These are phyloP conservation scores for Yarrowia sp. DNA, from an alignment of 805 yeast genomes.

Conservation along the genomic window DNA sequence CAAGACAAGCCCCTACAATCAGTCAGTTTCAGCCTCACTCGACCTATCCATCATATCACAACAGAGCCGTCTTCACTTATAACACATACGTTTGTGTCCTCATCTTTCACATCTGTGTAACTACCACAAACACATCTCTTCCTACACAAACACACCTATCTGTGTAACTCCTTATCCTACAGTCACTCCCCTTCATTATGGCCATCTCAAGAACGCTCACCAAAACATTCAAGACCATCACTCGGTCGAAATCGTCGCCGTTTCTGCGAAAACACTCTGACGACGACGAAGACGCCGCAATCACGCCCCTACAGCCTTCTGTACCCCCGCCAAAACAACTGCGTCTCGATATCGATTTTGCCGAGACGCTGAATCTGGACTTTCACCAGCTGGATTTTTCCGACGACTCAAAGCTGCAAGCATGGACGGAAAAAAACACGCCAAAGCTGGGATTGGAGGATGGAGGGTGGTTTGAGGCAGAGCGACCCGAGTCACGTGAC, in stretches of 20 bases:
- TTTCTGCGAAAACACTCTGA: conserved; percentile 4
- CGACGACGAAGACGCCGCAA: neutral
- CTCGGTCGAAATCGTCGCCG: conserved; percentile 11
- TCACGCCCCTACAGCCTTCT: neutral
- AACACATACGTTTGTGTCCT: too few relatives aligned
- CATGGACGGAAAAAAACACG: conserved; percentile 7
- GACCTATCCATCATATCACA: neutral
- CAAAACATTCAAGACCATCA: conserved; percentile 20
- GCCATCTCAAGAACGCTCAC: neutral
- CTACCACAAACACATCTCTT: too few relatives aligned
- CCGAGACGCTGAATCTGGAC: conserved; percentile 14
- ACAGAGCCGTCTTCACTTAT: too few relatives aligned
- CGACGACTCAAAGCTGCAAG: conserved; percentile 6
- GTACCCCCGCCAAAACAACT: conserved; percentile 5
- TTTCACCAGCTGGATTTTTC: conserved; percentile 22
- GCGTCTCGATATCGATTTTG: conserved; percentile 1
- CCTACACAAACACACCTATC: neutral
- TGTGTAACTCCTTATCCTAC: neutral
- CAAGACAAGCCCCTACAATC: too few relatives aligned
- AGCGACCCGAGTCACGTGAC: neutral
- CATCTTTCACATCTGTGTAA: too few relatives aligned
- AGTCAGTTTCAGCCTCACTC: neutral
- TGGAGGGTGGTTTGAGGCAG: neutral
- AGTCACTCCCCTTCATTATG: neutral
- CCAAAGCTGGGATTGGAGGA: neutral